Percentiles rank a stretch among this genome's conserved stretches.
Conservation (phyloP, 179 eudicot species). For the Beta macrorhiza region DNA sequence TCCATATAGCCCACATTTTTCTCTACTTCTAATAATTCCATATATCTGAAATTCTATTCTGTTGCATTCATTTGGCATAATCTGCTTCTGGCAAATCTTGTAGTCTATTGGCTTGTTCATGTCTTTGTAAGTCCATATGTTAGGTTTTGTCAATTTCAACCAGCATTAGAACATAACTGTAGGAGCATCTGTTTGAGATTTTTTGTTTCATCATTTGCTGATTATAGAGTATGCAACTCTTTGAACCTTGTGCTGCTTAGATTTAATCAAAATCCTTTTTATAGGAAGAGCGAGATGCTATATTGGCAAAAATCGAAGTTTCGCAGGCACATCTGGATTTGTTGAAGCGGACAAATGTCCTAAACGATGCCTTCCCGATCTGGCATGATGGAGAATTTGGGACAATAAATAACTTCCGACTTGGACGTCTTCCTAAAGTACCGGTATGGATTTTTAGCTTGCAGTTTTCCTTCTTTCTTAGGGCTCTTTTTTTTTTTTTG, state of each 20-base stretch:
- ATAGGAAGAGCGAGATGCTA: constrained; percentile 95
- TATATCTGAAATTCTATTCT: background rate
- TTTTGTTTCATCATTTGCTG: background rate
- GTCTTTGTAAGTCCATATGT: background rate
- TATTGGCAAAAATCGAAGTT: constrained; percentile 92
- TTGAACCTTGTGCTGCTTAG: constrained; percentile 13
- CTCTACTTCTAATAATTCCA: background rate
- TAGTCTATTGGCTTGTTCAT: background rate
- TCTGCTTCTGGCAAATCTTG: background rate
- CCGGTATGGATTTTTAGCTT: constrained; percentile 46
- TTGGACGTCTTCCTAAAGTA: constrained; percentile 93
- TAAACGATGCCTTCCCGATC: constrained; percentile 90
- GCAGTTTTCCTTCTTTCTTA: background rate
- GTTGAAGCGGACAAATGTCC: constrained; percentile 84
- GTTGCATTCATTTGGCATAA: background rate
- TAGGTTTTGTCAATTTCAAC: background rate
- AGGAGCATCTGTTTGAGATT: background rate
- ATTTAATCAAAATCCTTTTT: constrained; percentile 1
- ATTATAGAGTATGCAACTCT: background rate
- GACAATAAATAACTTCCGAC: constrained; percentile 92
- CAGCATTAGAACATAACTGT: background rate
- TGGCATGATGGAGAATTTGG: constrained; percentile 95
- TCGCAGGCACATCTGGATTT: constrained; percentile 93
- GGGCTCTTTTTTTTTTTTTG: background rate
- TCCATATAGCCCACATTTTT: background rate